These are phyloP conservation scores for Eucalyptus globulus DNA, from an alignment of 345 rosid genomes.

Conservation along the genomic window DNA sequence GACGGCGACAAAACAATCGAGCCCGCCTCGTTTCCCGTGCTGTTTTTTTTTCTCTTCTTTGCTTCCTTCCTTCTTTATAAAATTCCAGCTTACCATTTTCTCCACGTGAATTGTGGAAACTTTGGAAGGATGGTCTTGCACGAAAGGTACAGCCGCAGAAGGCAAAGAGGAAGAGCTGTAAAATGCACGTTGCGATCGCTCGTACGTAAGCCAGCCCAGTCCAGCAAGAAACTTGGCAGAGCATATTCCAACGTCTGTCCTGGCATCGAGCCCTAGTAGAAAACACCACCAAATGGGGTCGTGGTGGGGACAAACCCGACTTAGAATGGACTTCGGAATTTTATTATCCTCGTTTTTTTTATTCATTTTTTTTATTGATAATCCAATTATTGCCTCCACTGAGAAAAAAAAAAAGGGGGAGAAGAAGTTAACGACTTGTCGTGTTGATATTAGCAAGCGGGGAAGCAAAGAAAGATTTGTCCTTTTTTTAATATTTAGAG, in stretches of 20 bases:
- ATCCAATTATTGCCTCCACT: not conserved
- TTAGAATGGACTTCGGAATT: not conserved
- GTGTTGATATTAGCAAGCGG: not conserved
- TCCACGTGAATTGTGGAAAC: not conserved
- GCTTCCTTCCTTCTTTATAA: accelerated
- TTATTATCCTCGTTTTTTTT: not conserved
- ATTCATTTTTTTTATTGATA: not conserved
- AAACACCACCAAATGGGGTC: not conserved
- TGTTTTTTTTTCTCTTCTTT: not conserved
- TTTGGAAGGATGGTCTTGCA: not conserved
- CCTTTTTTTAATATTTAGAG: not conserved
- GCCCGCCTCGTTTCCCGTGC: not conserved
- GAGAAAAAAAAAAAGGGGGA: not conserved
- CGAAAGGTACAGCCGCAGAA: not conserved
- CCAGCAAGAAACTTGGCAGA: not conserved
- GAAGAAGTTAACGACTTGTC: not conserved
- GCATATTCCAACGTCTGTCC: not conserved
- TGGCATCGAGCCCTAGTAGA: not conserved
- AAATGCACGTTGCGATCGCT: not conserved
- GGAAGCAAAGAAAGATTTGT: not conserved
- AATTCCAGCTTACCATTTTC: not conserved
- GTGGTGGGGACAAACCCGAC: not conserved
- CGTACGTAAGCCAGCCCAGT: not conserved
- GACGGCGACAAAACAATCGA: not conserved
- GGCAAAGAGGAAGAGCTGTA: not conserved